phyloP scores from a whole-genome alignment of 805 yeast genomes.

The Lipomyces starkeyi region DNA sequence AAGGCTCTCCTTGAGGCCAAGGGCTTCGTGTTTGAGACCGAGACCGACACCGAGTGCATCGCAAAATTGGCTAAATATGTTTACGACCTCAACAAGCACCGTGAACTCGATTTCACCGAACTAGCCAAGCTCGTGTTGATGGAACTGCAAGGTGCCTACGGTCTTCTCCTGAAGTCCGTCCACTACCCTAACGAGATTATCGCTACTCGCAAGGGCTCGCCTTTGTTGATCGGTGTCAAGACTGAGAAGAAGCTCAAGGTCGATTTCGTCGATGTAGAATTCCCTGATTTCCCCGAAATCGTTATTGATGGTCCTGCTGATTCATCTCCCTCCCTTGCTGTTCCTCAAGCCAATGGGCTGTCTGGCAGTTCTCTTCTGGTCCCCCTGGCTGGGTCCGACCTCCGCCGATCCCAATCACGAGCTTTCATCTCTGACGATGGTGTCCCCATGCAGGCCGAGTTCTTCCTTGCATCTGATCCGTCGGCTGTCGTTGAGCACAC shows the following conservation, averaged over 20 bases:
- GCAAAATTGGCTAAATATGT: constrained; percentile 93
- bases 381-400: constrained; percentile 61
- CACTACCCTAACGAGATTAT: constrained; percentile 96
- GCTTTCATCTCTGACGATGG: constrained; percentile 96
- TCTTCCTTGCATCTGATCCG: constrained; percentile 95
- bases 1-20: constrained; percentile 78
- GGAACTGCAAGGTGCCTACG: constrained; percentile 97
- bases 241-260: constrained; percentile 94
- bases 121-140: constrained; percentile 89
- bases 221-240: constrained; percentile 94
- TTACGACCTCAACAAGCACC: constrained; percentile 79
- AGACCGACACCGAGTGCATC: constrained; percentile 97
- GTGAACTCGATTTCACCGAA: constrained; percentile 77
- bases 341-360: constrained; percentile 36
- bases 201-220: constrained; percentile 98
- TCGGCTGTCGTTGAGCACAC: constrained; percentile 96
- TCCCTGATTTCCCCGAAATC: constrained; percentile 59
- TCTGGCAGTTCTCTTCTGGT: constrained; percentile 40
- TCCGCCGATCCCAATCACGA: constrained; percentile 92
- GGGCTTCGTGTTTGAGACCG: constrained; percentile 85
- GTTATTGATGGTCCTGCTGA: constrained; percentile 28
- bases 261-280: constrained; percentile 97
- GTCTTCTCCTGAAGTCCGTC: constrained; percentile 86
- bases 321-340: constrained; percentile 6
- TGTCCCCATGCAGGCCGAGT: constrained; percentile 90